Evolutionary conservation across 148 eudicot genomes (phyloP).

Genomic region (Hydrangea macrophylla): DNA sequence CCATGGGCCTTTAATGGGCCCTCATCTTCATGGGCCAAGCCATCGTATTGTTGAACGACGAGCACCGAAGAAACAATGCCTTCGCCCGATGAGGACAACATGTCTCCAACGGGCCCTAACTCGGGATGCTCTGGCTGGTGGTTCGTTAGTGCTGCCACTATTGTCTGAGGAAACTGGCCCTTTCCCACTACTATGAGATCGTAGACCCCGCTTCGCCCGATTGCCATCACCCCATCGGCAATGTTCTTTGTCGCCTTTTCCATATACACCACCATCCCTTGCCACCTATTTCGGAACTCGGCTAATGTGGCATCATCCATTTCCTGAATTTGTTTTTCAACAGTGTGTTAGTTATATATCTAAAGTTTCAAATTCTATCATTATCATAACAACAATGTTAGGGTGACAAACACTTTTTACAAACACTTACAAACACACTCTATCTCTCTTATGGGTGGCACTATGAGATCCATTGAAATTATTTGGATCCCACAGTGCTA

Average conservation of each 20-base stretch:
- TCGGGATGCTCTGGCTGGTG: conserved; percentile 37
- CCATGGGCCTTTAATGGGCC: conserved; percentile 2
- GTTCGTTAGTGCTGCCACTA: conserved; percentile 35
- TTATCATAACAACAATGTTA: too few species aligned
- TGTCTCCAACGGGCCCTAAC: conserved; percentile 48
- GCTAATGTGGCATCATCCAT: conserved; percentile 26
- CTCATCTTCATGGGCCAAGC: conserved; percentile 29
- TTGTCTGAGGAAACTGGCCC: conserved; percentile 34
- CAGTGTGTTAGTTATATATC: neutral
- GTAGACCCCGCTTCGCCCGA: conserved; percentile 39
- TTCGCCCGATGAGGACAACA: conserved; percentile 36
- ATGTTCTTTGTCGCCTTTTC: conserved; percentile 31
- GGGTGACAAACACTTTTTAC: too few species aligned
- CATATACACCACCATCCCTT: conserved; percentile 22
- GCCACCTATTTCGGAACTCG: conserved; percentile 36
- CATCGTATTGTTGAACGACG: conserved; percentile 53
- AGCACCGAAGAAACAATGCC: conserved; percentile 48
- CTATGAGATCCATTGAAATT: too few species aligned
- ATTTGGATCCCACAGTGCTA: too few species aligned
- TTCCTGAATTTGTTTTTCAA: conserved; percentile 20
- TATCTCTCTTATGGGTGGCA: too few species aligned
- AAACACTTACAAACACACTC: too few species aligned
- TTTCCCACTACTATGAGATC: conserved; percentile 50
- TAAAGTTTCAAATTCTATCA: neutral
- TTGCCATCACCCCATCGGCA: conserved; percentile 23